A percentile compares a stretch with the other conserved stretches of the same genome.
phyloP scores from a whole-genome alignment of 2,329 filamentous ascomycete genomes.

The Canariomyces notabilis region DNA sequence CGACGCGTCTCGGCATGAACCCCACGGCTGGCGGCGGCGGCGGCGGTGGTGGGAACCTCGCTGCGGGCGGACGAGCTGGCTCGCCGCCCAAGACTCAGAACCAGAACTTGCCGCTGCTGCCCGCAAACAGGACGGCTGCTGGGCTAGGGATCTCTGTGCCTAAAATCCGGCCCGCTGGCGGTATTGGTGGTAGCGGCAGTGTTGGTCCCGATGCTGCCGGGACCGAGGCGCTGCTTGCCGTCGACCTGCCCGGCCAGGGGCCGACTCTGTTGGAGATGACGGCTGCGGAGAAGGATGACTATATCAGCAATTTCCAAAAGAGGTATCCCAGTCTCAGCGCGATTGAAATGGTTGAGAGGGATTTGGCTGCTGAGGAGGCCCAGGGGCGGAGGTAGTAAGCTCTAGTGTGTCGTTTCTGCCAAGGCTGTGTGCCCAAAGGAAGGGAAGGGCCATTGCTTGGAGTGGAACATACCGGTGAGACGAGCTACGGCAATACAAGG shows the following conservation, averaged over 20 bases:
- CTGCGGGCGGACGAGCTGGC: slow-evolving; percentile 14
- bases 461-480: too few species aligned
- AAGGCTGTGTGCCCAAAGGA: too few species aligned
- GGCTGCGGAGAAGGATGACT: slow-evolving; percentile 58
- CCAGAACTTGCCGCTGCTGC: slow-evolving; percentile 30
- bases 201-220: too few species aligned
- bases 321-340: slow-evolving; percentile 79
- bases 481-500: background rate
- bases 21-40: slow-evolving; percentile 31
- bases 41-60: slow-evolving; percentile 29
- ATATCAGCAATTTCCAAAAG: slow-evolving; percentile 68
- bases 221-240: slow-evolving; percentile 38
- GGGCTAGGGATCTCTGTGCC: slow-evolving; percentile 18
- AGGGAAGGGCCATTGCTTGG: too few species aligned
- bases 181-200: slow-evolving; percentile 20
- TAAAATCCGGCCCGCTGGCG: slow-evolving; percentile 14
- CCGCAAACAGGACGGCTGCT: background rate
- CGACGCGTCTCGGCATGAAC: slow-evolving; percentile 54
- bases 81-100: slow-evolving; percentile 43
- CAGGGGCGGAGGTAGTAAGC: background rate
- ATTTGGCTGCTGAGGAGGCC: slow-evolving; percentile 37
- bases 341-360: slow-evolving; percentile 83
- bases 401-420: too few species aligned
- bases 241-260: slow-evolving; percentile 39
- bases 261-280: slow-evolving; percentile 49